Evolutionary conservation across 768 basidiomycete genomes (phyloP).

Genomic region (Podaxis rugospora): DNA sequence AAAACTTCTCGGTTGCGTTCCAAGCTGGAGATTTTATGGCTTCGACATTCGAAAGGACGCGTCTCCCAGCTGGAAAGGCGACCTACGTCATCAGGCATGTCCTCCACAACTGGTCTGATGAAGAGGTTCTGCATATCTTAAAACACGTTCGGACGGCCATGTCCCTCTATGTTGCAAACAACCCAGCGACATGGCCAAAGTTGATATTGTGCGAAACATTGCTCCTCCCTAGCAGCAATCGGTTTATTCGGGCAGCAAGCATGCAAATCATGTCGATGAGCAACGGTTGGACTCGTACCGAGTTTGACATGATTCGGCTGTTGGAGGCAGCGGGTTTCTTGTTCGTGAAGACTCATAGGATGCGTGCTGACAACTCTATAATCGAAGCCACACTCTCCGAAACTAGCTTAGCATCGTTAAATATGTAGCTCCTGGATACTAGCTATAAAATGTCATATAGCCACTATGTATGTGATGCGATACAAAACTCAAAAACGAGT

Average conservation of each 20-base stretch:
- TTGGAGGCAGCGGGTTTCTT: background rate
- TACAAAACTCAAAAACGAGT: too few species aligned
- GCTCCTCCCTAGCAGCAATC: background rate
- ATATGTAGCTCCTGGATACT: too few species aligned
- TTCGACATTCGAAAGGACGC: background rate
- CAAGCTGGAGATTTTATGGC: slow-evolving; percentile 2
- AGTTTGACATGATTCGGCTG: background rate
- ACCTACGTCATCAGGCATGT: slow-evolving; percentile 7
- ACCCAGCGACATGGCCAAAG: background rate
- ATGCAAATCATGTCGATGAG: slow-evolving; percentile 1
- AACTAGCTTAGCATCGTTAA: too few species aligned
- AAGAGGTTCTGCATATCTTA: background rate
- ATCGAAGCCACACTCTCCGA: background rate
- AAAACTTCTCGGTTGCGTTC: background rate
- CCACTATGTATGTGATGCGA: too few species aligned
- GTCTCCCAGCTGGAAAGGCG: background rate
- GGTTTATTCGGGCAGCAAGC: background rate
- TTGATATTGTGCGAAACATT: slow-evolving; percentile 2
- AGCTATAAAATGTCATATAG: too few species aligned
- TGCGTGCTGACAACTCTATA: background rate
- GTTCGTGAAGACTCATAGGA: background rate
- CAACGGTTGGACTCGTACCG: background rate
- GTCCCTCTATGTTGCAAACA: background rate
- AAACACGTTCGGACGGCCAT: slow-evolving; percentile 1
- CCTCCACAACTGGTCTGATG: slow-evolving; percentile 6